These are phyloP conservation scores for Sporothrix curviconia DNA, from an alignment of 2,329 filamentous ascomycete genomes.

Conservation along the genomic window DNA sequence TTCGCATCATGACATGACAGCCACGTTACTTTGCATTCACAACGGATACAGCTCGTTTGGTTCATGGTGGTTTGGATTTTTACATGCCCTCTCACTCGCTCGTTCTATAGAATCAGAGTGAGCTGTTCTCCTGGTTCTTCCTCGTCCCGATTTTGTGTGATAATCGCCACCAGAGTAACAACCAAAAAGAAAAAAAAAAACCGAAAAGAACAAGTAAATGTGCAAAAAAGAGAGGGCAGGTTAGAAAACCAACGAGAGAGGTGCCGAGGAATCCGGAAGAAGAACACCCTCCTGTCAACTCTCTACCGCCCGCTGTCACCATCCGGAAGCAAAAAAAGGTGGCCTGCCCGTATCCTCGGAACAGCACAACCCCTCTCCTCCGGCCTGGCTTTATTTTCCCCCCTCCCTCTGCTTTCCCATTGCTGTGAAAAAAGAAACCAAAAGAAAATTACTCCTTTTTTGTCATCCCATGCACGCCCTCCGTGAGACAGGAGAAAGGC, in stretches of 20 bases:
- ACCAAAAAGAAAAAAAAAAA: constrained; percentile 8
- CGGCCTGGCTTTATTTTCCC: not conserved
- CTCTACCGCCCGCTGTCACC: too few species aligned
- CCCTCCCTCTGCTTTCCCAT: not conserved
- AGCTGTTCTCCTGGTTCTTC: not conserved
- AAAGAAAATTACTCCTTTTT: constrained; percentile 6
- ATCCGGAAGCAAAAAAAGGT: too few species aligned
- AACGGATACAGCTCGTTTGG: not conserved
- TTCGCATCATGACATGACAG: too few species aligned
- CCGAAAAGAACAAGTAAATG: not conserved
- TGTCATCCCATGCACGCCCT: constrained; percentile 5
- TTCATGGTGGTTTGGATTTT: constrained; percentile 7
- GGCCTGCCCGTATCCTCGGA: too few species aligned
- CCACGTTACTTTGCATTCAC: too few species aligned
- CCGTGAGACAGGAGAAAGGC: not conserved
- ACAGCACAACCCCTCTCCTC: too few species aligned
- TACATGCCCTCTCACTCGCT: constrained; percentile 7
- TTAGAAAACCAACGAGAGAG: too few species aligned
- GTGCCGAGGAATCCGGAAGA: too few species aligned
- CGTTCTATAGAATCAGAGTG: not conserved
- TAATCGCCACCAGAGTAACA: constrained; percentile 8
- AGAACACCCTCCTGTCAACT: too few species aligned
- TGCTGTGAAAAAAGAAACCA: constrained; percentile 9
- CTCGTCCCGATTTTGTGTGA: not conserved
- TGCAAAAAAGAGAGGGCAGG: not conserved